phyloP scores from a whole-genome alignment of 2,329 filamentous ascomycete genomes.

The Pyricularia pennisetigena region DNA sequence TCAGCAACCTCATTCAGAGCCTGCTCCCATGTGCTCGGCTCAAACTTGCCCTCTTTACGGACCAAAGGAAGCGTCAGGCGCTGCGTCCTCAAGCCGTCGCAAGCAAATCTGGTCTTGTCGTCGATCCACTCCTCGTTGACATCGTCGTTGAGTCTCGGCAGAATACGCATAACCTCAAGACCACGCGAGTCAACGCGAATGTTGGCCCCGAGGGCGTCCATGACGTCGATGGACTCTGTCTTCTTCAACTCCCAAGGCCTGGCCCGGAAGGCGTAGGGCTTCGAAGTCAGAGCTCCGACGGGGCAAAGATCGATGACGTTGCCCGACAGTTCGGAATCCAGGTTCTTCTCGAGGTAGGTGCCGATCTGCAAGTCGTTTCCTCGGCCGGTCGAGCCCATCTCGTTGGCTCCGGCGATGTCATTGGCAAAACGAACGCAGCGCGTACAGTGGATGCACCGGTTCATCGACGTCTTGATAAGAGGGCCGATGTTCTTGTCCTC shows the following conservation, averaged over 20 bases:
- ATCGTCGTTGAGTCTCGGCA: constrained; percentile 91
- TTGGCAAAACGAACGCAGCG: constrained; percentile 97
- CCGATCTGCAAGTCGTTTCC: constrained; percentile 98
- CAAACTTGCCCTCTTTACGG: constrained; percentile 80
- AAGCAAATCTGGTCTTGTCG: constrained; percentile 94
- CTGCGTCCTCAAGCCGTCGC: constrained; percentile 93
- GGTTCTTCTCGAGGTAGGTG: constrained; percentile 89
- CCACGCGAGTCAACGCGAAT: constrained; percentile 90
- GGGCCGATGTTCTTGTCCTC: constrained; percentile 99
- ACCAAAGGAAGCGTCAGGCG: constrained; percentile 87
- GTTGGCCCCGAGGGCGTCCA: constrained; percentile 87
- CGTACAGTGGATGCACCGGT: constrained; percentile 98
- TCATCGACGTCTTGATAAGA: constrained; percentile 99
- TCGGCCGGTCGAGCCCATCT: constrained; percentile 87
- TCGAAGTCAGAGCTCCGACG: constrained; percentile 90
- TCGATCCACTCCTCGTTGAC: constrained; percentile 99
- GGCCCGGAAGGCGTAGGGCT: constrained; percentile 95
- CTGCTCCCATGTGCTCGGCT: constrained; percentile 92
- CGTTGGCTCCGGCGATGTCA: constrained; percentile 89
- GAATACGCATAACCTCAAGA: constrained; percentile 88
- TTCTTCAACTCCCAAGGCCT: constrained; percentile 96
- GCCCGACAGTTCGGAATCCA: constrained; percentile 89
- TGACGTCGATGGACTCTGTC: constrained; percentile 89
- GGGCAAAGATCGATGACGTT: constrained; percentile 98
- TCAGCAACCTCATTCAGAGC: constrained; percentile 78